phyloP scores from a whole-genome alignment of 805 yeast species.

The Wickerhamiella kurtzmanii region DNA sequence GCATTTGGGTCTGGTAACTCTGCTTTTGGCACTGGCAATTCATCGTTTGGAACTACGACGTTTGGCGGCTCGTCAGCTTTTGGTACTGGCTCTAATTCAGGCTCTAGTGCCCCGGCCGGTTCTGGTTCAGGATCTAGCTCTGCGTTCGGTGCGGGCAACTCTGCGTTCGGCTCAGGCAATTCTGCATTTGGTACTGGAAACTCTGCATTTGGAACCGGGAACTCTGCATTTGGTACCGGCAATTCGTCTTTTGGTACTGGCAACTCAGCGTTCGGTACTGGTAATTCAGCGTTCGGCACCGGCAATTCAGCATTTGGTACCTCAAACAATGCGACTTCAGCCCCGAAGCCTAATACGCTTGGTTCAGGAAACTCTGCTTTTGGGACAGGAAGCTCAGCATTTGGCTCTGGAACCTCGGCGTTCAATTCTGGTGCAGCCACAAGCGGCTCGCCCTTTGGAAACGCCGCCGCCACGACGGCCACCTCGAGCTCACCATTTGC shows the following conservation, averaged over 20 bases:
- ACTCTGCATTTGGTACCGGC: slow-evolving; percentile 7
- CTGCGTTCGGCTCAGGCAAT: slow-evolving; percentile 3
- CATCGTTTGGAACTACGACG: slow-evolving; percentile 11
- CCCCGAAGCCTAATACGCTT: background rate
- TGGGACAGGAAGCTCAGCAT: slow-evolving; percentile 10
- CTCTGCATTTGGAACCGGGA: slow-evolving; percentile 3
- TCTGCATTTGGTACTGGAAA: slow-evolving; percentile 8
- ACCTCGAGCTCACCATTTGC: background rate
- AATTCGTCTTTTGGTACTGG: slow-evolving; percentile 10
- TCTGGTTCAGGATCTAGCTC: slow-evolving; percentile 1
- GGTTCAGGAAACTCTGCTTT: slow-evolving; percentile 9
- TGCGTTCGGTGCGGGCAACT: slow-evolving; percentile 6
- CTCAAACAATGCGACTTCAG: background rate
- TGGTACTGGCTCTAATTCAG: slow-evolving; percentile 9
- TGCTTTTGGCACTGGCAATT: slow-evolving; percentile 4
- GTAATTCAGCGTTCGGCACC: slow-evolving; percentile 8
- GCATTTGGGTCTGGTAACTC: background rate
- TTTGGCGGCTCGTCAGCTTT: slow-evolving; percentile 9
- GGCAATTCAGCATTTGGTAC: slow-evolving; percentile 5
- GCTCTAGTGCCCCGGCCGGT: slow-evolving; percentile 1
- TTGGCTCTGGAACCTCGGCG: slow-evolving; percentile 17
- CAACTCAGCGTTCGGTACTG: slow-evolving; percentile 10
- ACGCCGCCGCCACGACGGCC: background rate
- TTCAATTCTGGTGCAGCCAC: slow-evolving; percentile 20
- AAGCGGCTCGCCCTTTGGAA: slow-evolving; percentile 17